Evolutionary conservation across 352 stramenopile genomes (phyloP).

Genomic region (Phytopythium boreale): DNA sequence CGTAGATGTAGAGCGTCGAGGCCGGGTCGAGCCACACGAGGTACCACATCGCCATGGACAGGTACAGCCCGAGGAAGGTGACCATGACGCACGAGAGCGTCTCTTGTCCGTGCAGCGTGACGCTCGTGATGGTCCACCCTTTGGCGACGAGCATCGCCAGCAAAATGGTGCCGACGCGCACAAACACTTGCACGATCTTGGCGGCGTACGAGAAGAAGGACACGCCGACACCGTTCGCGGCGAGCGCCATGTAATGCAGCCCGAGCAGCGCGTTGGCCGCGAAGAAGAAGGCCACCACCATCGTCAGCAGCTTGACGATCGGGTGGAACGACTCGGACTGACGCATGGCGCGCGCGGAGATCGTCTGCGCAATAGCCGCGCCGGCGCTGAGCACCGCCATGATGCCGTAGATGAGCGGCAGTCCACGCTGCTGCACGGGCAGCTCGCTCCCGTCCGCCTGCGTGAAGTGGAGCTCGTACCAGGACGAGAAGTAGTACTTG

Average conservation of each 20-base stretch:
- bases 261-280: conserved; percentile 57
- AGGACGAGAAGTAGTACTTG: conserved; percentile 78
- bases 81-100: conserved; percentile 69
- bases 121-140: conserved; percentile 76
- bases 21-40: conserved; percentile 72
- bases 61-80: conserved; percentile 54
- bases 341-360: conserved; percentile 40
- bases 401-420: conserved; percentile 49
- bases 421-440: conserved; percentile 58
- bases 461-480: conserved; percentile 79
- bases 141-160: conserved; percentile 76
- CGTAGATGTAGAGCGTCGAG: conserved; percentile 82
- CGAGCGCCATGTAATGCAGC: conserved; percentile 54
- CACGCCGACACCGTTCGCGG: conserved; percentile 65
- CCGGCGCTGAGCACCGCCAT: conserved; percentile 40
- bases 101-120: conserved; percentile 57
- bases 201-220: conserved; percentile 67
- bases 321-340: conserved; percentile 75
- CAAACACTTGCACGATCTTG: conserved; percentile 67
- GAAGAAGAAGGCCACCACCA: conserved; percentile 63
- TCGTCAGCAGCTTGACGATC: conserved; percentile 70
- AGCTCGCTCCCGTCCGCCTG: conserved; percentile 62
- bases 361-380: conserved; percentile 32
- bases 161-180: conserved; percentile 65
- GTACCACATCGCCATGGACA: conserved; percentile 82